Evolutionary conservation across 1,284 basidiomycete genomes (phyloP), one percentile per base, ranked within the genome.

Genomic region (Cryptococcus sp.): DNA sequence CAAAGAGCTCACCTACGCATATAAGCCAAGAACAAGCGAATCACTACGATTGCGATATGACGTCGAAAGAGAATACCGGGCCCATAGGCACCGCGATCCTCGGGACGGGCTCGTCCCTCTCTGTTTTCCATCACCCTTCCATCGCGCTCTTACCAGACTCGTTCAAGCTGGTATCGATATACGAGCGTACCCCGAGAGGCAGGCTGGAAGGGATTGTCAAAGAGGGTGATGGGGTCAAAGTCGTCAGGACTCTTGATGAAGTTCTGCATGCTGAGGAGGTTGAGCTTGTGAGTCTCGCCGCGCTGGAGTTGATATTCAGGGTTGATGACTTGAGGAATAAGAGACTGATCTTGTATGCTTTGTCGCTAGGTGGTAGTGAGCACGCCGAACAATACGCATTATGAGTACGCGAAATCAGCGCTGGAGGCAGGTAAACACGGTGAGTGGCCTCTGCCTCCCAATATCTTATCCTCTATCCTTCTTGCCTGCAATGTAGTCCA

Each of bases 361-460:
- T 15, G 25, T n/a, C 52, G 7, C 53, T n/a, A 65, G 69, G 67
- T 83, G 25, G 84, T 92, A 57, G 80, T 93, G 50, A 85, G 83
- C 42, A 91, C 89, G 0, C 90, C 90, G 1, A 93, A 88, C 70
- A 81, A 86, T 49, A 91, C 90, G 0, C 91, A 93, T 76, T 90
- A 86, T 72, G 75, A 81, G 6, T 86, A 73, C 53, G 70, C 78
- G 15, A 81, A 81, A 67, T 67, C 67, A 5, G 83, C 83, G 6
- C 77, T 91, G 40, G 79, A 86, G 63, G 86, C 87, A 0, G 89
- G 88, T 30, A 92, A 92, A 75, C 88, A 92, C 71, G 88, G 88
- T 88, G 63, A 57, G 80, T 70, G 59, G 88, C 19, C 3, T 16
- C 35, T 19, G 30, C 23, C 15, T 13, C 39, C 38, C 3, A 5